Base-by-base conservation (phyloP, 345 rosid genomes). In the Salix brachista region DNA sequence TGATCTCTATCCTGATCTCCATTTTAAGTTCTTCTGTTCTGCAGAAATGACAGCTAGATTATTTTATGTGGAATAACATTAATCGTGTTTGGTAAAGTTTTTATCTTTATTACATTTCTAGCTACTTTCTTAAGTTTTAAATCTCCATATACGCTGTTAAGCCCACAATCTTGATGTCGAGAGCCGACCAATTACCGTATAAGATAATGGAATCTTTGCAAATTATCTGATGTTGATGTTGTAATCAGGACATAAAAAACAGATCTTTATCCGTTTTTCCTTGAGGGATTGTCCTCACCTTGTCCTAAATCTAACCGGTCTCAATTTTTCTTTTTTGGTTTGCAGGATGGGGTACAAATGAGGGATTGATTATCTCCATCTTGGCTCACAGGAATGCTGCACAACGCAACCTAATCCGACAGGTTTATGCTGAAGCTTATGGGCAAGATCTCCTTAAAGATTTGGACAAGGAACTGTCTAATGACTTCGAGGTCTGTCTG, bases 291-390 rank as follows among this genome's bases (percentile, higher is more conserved):
- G 69, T 19, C 21, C 39, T 26, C 71, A 21, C 12, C 42, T 30
- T 19, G n/a, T 11, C 2, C 58, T 4, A 18, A 25, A 23, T 5
- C 72, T 50, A 14, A 62, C 30, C 56, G 65, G 26, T 48, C 78
- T 28, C 60, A 62, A 36, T 50, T 23, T 46, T 62, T 41, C 67
- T 81, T 26, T 54, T 14, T 58, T 58, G 5, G 26, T 58, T 56
- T 46, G 75, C 87, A 94, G 98, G 98, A 79, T 94, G 97, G 97
- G 98, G 99, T 37, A 92, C 99, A 17, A 86, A 95, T 71, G 99
- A 95, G 81, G 79, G 77, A 2, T 67, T 86, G 84, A 93, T 91
- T 80, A 90, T 93, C 76, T 88, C 91, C 54, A 89, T 95, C 73
- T 80, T 95, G 90, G 94, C 94, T 73, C 97, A 92, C 73, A 84